phyloP scores from a whole-genome alignment of 257 asterid species.

The Avicennia marina region DNA sequence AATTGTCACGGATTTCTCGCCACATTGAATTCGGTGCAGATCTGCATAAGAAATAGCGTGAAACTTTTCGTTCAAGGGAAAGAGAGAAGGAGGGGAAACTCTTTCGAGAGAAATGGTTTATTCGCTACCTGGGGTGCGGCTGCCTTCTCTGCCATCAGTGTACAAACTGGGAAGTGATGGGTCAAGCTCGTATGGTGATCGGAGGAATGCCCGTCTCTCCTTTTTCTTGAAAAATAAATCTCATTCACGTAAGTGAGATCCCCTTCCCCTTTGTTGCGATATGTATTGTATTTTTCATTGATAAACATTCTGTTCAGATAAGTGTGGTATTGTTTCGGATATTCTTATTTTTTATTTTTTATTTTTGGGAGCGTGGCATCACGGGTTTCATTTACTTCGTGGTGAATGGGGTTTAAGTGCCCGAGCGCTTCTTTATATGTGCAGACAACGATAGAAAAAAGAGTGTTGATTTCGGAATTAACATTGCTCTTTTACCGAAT shows the following conservation, averaged over 20 bases:
- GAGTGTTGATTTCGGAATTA: too few relatives aligned
- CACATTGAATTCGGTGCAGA: conserved; percentile 35
- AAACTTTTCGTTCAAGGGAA: neutral
- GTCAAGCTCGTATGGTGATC: conserved; percentile 28
- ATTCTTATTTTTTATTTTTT: too few relatives aligned
- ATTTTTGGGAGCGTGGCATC: too few relatives aligned
- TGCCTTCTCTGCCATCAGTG: conserved; percentile 50
- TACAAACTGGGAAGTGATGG: conserved; percentile 31
- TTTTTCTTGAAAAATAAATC: conserved; percentile 33
- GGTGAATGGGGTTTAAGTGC: too few relatives aligned
- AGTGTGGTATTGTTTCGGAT: too few relatives aligned
- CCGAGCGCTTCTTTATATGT: too few relatives aligned
- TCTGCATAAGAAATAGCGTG: neutral
- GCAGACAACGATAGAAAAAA: too few relatives aligned
- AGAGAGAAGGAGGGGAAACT: neutral
- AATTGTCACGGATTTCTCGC: conserved; percentile 52
- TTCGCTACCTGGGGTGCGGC: conserved; percentile 52
- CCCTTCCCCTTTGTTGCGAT: neutral
- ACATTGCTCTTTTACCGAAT: too few relatives aligned
- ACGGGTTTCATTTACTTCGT: too few relatives aligned
- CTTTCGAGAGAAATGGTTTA: conserved; percentile 43
- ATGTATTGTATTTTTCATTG: too few relatives aligned
- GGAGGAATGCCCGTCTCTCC: conserved; percentile 23
- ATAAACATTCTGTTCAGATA: too few relatives aligned
- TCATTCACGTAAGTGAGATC: conserved; percentile 34